phyloP scores from a whole-genome alignment of 257 asterid species.

The Solanum etuberosum region DNA sequence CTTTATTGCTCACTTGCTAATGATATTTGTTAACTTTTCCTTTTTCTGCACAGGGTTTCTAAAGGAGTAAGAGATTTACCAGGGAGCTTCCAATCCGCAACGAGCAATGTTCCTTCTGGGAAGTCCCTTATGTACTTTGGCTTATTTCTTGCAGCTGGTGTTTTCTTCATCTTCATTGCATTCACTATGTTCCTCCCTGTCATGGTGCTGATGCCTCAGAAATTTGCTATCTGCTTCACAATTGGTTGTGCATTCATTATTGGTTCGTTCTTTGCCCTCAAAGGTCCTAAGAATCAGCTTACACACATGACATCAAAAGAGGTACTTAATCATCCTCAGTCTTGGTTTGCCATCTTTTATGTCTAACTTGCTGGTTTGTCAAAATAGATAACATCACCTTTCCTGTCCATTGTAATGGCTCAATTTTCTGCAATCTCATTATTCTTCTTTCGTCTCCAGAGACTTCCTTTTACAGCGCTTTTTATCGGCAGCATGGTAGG shows the following conservation, averaged over 20 bases:
- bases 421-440: neutral
- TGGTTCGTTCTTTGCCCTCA: constrained; percentile 79
- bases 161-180: constrained; percentile 66
- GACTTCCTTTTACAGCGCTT: constrained; percentile 66
- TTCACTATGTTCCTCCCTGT: constrained; percentile 86
- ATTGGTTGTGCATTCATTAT: constrained; percentile 73
- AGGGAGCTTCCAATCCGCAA: constrained; percentile 64
- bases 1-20: neutral
- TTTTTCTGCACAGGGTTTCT: constrained; percentile 35
- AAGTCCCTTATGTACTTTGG: constrained; percentile 66
- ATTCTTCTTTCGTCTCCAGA: constrained; percentile 27
- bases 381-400: neutral
- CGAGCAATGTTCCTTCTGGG: constrained; percentile 67
- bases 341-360: neutral
- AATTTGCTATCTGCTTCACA: constrained; percentile 88
- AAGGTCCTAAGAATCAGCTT: constrained; percentile 73
- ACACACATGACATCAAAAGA: constrained; percentile 75
- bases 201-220: constrained; percentile 85
- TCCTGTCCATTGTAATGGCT: neutral
- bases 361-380: neutral
- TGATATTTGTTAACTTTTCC: neutral
- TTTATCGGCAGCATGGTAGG: constrained; percentile 70
- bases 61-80: constrained; percentile 69
- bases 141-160: constrained; percentile 60
- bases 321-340: constrained; percentile 23